These are phyloP conservation scores for Pyrenophora tritici-repentis DNA, from an alignment of 2,329 filamentous ascomycete genomes.

Conservation along the genomic window DNA sequence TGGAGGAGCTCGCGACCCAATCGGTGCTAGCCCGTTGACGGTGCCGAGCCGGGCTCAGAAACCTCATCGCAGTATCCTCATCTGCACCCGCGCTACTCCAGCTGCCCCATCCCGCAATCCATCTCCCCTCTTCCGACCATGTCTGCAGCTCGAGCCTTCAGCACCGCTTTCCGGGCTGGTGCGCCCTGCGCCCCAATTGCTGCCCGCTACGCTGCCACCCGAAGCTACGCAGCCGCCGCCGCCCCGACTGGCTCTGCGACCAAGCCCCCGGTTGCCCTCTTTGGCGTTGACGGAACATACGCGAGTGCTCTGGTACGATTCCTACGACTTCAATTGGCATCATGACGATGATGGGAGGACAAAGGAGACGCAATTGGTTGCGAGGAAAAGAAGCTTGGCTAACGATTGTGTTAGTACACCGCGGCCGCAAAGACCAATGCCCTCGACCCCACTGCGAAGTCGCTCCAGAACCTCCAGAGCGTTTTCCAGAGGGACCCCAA, in stretches of 20 bases:
- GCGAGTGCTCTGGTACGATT: slow-evolving; percentile 91
- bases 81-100: slow-evolving; percentile 25
- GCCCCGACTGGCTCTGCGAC: slow-evolving; percentile 63
- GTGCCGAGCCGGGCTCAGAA: slow-evolving; percentile 31
- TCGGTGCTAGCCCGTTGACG: slow-evolving; percentile 16
- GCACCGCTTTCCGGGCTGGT: slow-evolving; percentile 61
- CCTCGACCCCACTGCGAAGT: slow-evolving; percentile 84
- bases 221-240: slow-evolving; percentile 74
- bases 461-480: slow-evolving; percentile 71
- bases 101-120: slow-evolving; percentile 39
- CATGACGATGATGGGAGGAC: slow-evolving; percentile 26
- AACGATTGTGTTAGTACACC: slow-evolving; percentile 73
- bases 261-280: slow-evolving; percentile 88
- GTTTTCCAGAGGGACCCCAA: slow-evolving; percentile 83
- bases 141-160: slow-evolving; percentile 62
- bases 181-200: slow-evolving; percentile 64
- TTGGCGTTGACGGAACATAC: slow-evolving; percentile 97
- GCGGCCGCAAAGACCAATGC: slow-evolving; percentile 85
- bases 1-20: slow-evolving; percentile 5
- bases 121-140: slow-evolving; percentile 53
- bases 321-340: slow-evolving; percentile 23
- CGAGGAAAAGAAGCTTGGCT: slow-evolving; percentile 22
- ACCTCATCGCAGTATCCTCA: slow-evolving; percentile 31
- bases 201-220: slow-evolving; percentile 65
- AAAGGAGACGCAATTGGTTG: slow-evolving; percentile 24